phyloP scores from a whole-genome alignment of 768 basidiomycete genomes.

The Naganishia antarctica region DNA sequence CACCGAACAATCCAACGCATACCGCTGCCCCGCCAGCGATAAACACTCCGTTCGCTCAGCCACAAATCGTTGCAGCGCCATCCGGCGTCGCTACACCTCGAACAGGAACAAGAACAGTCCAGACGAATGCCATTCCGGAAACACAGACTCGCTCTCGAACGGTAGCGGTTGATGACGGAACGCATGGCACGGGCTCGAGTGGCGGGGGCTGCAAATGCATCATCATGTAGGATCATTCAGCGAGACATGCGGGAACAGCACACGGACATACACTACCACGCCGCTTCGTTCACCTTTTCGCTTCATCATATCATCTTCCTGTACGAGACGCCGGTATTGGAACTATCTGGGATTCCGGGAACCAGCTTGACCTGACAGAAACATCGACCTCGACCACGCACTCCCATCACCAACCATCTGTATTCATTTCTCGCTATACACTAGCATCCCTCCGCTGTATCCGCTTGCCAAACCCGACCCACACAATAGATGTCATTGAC shows the following conservation, averaged over 20 bases:
- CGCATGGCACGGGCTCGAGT: conserved; percentile 26
- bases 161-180: conserved; percentile 5
- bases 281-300: too few relatives aligned
- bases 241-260: too few relatives aligned
- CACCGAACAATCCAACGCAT: background rate
- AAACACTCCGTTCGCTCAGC: conserved; percentile 15
- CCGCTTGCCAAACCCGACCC: background rate
- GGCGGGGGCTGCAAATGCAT: conserved; percentile 45
- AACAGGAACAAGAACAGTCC: conserved; percentile 13
- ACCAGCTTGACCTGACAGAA: too few relatives aligned
- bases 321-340: too few relatives aligned
- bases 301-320: too few relatives aligned
- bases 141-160: conserved; percentile 17
- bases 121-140: conserved; percentile 22
- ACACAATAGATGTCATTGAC: background rate
- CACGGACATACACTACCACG: too few relatives aligned
- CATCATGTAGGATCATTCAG: conserved; percentile 44
- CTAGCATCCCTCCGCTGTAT: background rate
- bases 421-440: background rate
- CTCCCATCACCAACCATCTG: too few relatives aligned
- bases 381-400: too few relatives aligned
- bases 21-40: conserved; percentile 36
- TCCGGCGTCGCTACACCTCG: conserved; percentile 1
- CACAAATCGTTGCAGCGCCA: conserved; percentile 7
- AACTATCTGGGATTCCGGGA: too few relatives aligned